Evolutionary conservation across 2,329 filamentous ascomycete genomes (phyloP).

Genomic region (Rhynchosporium agropyri): DNA sequence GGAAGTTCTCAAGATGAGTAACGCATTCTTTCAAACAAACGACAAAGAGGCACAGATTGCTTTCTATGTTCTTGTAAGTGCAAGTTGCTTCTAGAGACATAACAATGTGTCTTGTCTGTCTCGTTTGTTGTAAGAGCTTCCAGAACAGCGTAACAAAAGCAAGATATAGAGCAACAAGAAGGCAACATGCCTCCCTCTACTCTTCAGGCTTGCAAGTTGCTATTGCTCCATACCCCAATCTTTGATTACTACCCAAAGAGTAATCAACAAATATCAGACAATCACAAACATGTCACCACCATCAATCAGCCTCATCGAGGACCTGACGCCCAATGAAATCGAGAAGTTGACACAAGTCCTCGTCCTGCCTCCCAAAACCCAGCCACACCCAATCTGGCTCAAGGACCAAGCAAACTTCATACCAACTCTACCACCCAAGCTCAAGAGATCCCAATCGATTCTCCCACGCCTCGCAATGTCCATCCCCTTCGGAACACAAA

Average conservation of each 20-base stretch:
- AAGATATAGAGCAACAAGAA: conserved; percentile 7
- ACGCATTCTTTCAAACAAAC: not conserved
- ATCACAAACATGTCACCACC: conserved; percentile 7
- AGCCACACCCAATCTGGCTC: conserved; percentile 23
- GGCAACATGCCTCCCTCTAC: not conserved
- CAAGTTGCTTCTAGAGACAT: not conserved
- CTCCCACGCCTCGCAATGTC: conserved; percentile 26
- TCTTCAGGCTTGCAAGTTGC: not conserved
- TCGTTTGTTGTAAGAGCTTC: not conserved
- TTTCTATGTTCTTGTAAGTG: not conserved
- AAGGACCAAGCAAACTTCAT: conserved; percentile 24
- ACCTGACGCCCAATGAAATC: conserved; percentile 5
- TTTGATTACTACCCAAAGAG: too few species aligned
- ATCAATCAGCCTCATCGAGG: conserved; percentile 15
- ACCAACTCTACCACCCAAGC: conserved; percentile 23
- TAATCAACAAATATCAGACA: not conserved
- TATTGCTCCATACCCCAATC: not conserved
- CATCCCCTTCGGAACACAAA: conserved; percentile 16
- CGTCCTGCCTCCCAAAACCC: not conserved
- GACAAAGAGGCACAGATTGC: not conserved
- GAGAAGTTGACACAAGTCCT: conserved; percentile 28
- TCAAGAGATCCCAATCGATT: conserved; percentile 22
- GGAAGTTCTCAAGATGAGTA: not conserved
- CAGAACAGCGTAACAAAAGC: not conserved
- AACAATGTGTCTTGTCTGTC: not conserved